A percentile compares a stretch with the other conserved stretches of the same genome.
These are phyloP conservation scores for Ganoderma sp. DNA, from an alignment of 1,284 basidiomycete species.

Conservation along the genomic window DNA sequence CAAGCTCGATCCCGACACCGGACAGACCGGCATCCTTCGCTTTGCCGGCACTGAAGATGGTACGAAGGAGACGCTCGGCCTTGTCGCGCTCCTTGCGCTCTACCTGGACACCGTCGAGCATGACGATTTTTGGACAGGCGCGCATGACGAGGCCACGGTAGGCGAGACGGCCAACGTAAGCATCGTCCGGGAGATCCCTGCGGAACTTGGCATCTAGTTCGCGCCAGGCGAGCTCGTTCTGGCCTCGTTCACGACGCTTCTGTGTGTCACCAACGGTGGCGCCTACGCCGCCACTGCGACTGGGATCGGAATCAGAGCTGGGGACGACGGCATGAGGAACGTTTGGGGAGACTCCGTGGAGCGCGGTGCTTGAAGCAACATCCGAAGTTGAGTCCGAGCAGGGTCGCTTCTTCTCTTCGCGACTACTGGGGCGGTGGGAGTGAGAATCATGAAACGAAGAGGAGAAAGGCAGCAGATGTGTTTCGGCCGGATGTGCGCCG, in stretches of 20 bases:
- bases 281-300: slow-evolving; percentile 8
- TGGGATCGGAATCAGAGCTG: slow-evolving; percentile 7
- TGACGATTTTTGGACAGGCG: slow-evolving; percentile 65
- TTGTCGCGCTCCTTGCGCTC: slow-evolving; percentile 82
- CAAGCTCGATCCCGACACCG: slow-evolving; percentile 20
- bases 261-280: slow-evolving; percentile 10
- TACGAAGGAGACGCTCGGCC: slow-evolving; percentile 71
- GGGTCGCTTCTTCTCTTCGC: slow-evolving; percentile 12
- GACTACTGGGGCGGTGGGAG: slow-evolving; percentile 1
- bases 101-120: slow-evolving; percentile 85
- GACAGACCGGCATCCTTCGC: slow-evolving; percentile 30
- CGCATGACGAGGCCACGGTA: slow-evolving; percentile 89
- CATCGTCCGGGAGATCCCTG: slow-evolving; percentile 84
- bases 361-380: background rate
- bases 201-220: slow-evolving; percentile 87
- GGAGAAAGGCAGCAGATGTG: background rate
- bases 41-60: slow-evolving; percentile 53
- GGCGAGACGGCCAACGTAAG: slow-evolving; percentile 83
- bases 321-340: slow-evolving; percentile 17
- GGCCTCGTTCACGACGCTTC: slow-evolving; percentile 29
- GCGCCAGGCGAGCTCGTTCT: slow-evolving; percentile 56
- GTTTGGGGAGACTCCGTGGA: slow-evolving; percentile 7
- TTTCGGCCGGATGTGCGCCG: slow-evolving; percentile 19
- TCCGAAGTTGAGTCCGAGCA: slow-evolving; percentile 11
- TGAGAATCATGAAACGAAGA: slow-evolving; percentile 7